phyloP scores from a whole-genome alignment of 805 yeast species.

The Lachancea waltii region DNA sequence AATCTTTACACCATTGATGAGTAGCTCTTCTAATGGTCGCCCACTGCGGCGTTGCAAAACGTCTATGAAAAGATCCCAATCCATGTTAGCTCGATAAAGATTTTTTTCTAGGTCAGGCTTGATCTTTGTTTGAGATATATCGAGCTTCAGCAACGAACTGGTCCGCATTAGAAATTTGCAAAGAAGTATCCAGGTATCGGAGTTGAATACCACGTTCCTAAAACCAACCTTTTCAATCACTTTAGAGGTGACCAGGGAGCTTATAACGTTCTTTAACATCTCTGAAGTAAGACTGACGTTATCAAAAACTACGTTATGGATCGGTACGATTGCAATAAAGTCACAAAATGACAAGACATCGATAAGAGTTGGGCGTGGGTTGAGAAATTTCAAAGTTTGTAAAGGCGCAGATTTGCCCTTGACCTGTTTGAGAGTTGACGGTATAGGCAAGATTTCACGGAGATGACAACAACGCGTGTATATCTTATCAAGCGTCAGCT shows the following conservation, averaged over 20 bases:
- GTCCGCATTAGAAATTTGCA: slow-evolving; percentile 70
- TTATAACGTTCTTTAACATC: slow-evolving; percentile 68
- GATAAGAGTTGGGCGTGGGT: slow-evolving; percentile 85
- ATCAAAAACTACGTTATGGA: slow-evolving; percentile 68
- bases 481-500: slow-evolving; percentile 48
- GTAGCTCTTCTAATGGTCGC: slow-evolving; percentile 56
- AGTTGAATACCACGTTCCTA: slow-evolving; percentile 68
- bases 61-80: slow-evolving; percentile 73
- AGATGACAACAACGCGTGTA: slow-evolving; percentile 91
- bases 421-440: slow-evolving; percentile 80
- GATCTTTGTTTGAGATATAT: slow-evolving; percentile 58
- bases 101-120: slow-evolving; percentile 31
- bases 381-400: slow-evolving; percentile 61
- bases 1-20: slow-evolving; percentile 72
- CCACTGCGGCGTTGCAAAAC: slow-evolving; percentile 66
- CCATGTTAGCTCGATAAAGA: slow-evolving; percentile 63
- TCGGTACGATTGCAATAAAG: slow-evolving; percentile 79
- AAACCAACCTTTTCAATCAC: slow-evolving; percentile 67
- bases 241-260: slow-evolving; percentile 60
- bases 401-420: slow-evolving; percentile 72
- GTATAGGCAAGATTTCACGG: slow-evolving; percentile 86
- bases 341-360: slow-evolving; percentile 86
- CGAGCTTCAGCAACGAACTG: slow-evolving; percentile 50
- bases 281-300: slow-evolving; percentile 68
- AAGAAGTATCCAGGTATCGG: slow-evolving; percentile 68